Evolutionary conservation across 345 rosid species (phyloP).

Genomic region (Populus nigra): DNA sequence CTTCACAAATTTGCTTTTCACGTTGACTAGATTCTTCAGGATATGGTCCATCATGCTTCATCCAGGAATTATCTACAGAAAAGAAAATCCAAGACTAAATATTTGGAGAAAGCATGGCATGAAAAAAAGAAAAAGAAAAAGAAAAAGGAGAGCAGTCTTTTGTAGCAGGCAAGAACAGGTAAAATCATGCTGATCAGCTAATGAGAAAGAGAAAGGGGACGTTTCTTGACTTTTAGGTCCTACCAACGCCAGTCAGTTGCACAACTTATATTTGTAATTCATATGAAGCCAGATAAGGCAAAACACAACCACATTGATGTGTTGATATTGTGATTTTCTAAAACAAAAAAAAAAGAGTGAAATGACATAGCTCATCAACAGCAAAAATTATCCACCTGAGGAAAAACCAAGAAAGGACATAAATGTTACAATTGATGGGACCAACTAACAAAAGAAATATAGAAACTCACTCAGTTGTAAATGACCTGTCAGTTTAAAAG

Average conservation of each 20-base stretch:
- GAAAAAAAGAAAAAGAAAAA: not conserved
- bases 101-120: not conserved
- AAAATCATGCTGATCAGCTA: not conserved
- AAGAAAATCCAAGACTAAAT: not conserved
- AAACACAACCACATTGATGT: not conserved
- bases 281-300: not conserved
- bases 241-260: not conserved
- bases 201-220: not conserved
- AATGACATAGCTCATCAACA: not conserved
- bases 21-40: slow-evolving; percentile 16
- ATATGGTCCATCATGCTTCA: slow-evolving; percentile 31
- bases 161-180: not conserved
- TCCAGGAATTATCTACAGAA: slow-evolving; percentile 53
- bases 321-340: not conserved
- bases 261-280: not conserved
- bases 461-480: not conserved
- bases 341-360: not conserved
- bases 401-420: not conserved
- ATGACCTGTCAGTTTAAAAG: not conserved
- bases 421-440: not conserved
- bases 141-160: not conserved
- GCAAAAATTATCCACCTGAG: not conserved
- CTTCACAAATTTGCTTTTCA: slow-evolving; percentile 22
- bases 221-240: not conserved
- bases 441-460: not conserved